Evolutionary conservation across 1,284 basidiomycete species (phyloP), one percentile per base, ranked within the genome.

Genomic region (Papiliotrema fonsecae): DNA sequence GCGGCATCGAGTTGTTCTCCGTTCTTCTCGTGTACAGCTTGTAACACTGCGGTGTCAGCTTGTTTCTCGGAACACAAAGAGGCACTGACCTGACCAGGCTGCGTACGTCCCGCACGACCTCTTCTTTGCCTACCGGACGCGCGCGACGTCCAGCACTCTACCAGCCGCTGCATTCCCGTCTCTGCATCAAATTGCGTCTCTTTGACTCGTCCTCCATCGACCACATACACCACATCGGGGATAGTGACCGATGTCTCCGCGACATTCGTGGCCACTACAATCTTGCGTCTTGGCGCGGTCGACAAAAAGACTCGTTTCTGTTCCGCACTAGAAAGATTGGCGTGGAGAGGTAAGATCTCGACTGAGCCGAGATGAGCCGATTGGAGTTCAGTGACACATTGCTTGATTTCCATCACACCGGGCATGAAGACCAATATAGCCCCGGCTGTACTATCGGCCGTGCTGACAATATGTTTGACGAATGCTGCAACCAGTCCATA

Each of bases 171-270:
- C 58, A 97, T 75, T 25, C 87, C 83, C 9, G 78, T 82, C 36
- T 85, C 84, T 0, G 85, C 75, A 61, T 93, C 88, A 65, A 86
- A 92, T 52, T 82, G 81, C 3, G 82, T 90, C 75, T 96, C 90
- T 72, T 96, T 96, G 64, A 91, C 89, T 65, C 84, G 86, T 1
- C 93, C 93, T 0, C 82, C 76, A 60, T 92, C 89, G 34, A 94
- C 80, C 16, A 93, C 89, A 61, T 86, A 89, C 27, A 87, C 78
- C 25, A 93, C 81, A 59, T 93, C 90, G 60, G 92, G 87, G 55
- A 97, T 94, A 1, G 92, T 97, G 55, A 97, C 91, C 4, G 88
- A 92, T 1, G 92, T 96, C 81, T 96, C 76, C 38, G 69, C 58
- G 24, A 97, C 88, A 60, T 96, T 96, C 7, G 92, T 96, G 1